phyloP scores from a whole-genome alignment of 78 protist species.

The slime mould (Dictyostelium discoideum) region dicty_2.7 NC_007091.3:5004001-5004500 shows the following conservation, averaged over 20 bases:
- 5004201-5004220: neutral
- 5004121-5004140: neutral
- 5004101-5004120: neutral
- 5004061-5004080: neutral
- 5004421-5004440: neutral
- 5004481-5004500: neutral
- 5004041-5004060: neutral
- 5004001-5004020: slow-evolving; percentile 25
- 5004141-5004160: neutral
- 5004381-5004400: neutral
- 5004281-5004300: neutral
- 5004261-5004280: neutral
- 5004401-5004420: neutral
- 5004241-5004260: neutral
- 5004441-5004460: neutral
- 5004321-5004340: neutral
- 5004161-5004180: neutral
- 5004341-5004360: neutral
- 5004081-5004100: neutral
- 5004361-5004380: neutral
- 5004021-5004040: neutral
- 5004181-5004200: neutral
- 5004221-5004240: neutral
- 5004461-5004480: neutral
- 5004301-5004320: neutral